Base-by-base conservation (phyloP, 192 early-diverging fungal genomes). In the Lobosporangium transversale region DNA sequence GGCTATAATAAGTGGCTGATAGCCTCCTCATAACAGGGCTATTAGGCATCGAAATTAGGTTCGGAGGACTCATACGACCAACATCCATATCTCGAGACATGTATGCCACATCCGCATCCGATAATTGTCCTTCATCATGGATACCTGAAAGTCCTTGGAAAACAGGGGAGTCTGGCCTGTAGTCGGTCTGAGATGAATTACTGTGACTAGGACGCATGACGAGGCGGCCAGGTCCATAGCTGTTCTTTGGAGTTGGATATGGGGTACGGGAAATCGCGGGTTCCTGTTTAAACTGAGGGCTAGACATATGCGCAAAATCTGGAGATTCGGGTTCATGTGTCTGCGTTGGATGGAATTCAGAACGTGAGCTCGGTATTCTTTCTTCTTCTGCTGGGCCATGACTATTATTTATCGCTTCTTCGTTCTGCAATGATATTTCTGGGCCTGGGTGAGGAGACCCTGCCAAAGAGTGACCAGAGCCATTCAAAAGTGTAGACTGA, bases 51-150 rank as follows among this genome's bases (percentile, higher is more conserved):
- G 64, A 67, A 20, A 58, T 56, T 37, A 44, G n/a, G 17, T 37
- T 57, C 14, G 43, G 43, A 3, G 59, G 48, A 2, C 33, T 32
- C 20, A 36, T 61, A 4, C 70, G 55, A 2, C 73, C 73, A 12
- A 76, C 73, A 50, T 76, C 47, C 73, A 76, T 76, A 44, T 76
- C 73, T 21, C 58, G 43, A 4, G 65, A 76, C 45, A 76, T 76
- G 53, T 76, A 76, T 1, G 73, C 73, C 6, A 76, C 73, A 45
- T 76, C 73, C 9, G 73, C 73, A 24, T 76, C 73, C 12, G 73
- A 76, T 1, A 76, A 42, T 47, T 76, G 73, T 27, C 40, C 73
- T 18, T 61, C 65, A 18, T 76, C 73, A 23, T 66, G 52, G 4
- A 55, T 43, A 37, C 63, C 37, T 1, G 73, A 76, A 0, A 59